phyloP scores from a whole-genome alignment of 768 basidiomycete genomes.

The Trametes maxima region DNA sequence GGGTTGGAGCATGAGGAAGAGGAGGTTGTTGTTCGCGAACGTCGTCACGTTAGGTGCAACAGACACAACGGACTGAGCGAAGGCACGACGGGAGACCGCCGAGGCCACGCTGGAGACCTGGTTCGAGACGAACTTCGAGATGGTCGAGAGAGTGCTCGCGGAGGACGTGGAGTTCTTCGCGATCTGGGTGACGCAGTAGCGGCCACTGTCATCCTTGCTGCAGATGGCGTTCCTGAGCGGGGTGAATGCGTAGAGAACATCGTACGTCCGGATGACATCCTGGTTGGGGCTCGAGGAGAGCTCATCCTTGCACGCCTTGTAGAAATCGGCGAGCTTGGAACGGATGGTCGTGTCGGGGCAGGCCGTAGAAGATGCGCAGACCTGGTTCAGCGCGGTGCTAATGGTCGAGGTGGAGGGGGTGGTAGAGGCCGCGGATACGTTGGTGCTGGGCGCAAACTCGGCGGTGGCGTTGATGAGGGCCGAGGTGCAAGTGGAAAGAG shows the following conservation, averaged over 20 bases:
- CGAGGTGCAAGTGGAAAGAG: constrained; percentile 60
- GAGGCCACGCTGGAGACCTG: constrained; percentile 21
- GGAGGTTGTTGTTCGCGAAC: constrained; percentile 61
- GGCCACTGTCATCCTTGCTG: constrained; percentile 67
- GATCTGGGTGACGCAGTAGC: constrained; percentile 67
- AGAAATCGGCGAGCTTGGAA: constrained; percentile 66
- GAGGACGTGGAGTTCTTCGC: constrained; percentile 33
- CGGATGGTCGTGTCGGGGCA: constrained; percentile 67
- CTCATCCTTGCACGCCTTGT: constrained; percentile 69
- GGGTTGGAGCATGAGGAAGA: constrained; percentile 78
- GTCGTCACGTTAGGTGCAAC: constrained; percentile 56
- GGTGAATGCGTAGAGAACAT: constrained; percentile 70
- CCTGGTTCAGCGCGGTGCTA: constrained; percentile 48
- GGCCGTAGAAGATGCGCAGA: constrained; percentile 53
- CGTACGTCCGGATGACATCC: constrained; percentile 69
- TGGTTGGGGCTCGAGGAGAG: constrained; percentile 52
- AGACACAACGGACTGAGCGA: constrained; percentile 36
- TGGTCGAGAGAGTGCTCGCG: constrained; percentile 13
- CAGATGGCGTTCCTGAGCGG: constrained; percentile 75
- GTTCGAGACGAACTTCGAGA: constrained; percentile 33
- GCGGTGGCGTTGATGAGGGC: constrained; percentile 62
- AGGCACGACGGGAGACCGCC: constrained; percentile 23
- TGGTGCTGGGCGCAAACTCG: constrained; percentile 50
- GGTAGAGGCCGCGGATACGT: constrained; percentile 39
- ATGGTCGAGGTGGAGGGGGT: constrained; percentile 42